Evolutionary conservation across 192 early-diverging fungal genomes (phyloP).

Genomic region (Chytriomyces hyalinus): DNA sequence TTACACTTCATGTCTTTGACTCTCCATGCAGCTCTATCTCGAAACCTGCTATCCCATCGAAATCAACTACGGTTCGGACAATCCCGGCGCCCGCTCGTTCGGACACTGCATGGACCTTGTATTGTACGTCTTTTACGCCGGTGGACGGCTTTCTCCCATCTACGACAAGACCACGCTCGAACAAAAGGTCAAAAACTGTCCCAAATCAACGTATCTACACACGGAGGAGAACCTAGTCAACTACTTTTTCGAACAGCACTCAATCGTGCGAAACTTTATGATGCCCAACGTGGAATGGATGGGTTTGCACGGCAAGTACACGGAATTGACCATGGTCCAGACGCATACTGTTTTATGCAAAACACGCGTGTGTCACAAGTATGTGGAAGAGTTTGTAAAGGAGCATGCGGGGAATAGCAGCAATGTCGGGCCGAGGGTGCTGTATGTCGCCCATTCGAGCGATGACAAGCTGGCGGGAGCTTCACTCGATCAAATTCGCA

Average conservation of each 20-base stretch:
- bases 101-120: conserved; percentile 32
- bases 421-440: background rate
- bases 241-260: background rate
- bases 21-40: background rate
- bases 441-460: conserved; percentile 5
- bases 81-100: conserved; percentile 4
- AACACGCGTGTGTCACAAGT: background rate
- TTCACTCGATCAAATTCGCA: background rate
- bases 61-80: background rate
- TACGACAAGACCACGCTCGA: background rate
- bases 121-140: conserved; percentile 19
- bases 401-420: background rate
- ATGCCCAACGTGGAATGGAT: conserved; percentile 23
- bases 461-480: background rate
- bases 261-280: conserved; percentile 4
- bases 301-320: no score
- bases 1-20: no score
- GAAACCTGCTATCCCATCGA: conserved; percentile 24
- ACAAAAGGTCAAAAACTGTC: conserved; percentile 7
- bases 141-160: background rate
- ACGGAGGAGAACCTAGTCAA: conserved; percentile 12
- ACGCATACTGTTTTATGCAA: conserved; percentile 4
- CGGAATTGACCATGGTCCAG: background rate
- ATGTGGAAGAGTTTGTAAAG: background rate
- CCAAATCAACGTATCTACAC: conserved; percentile 5